Evolutionary conservation across 1,284 basidiomycete genomes (phyloP).

Genomic region (Puccinia polysora): DNA sequence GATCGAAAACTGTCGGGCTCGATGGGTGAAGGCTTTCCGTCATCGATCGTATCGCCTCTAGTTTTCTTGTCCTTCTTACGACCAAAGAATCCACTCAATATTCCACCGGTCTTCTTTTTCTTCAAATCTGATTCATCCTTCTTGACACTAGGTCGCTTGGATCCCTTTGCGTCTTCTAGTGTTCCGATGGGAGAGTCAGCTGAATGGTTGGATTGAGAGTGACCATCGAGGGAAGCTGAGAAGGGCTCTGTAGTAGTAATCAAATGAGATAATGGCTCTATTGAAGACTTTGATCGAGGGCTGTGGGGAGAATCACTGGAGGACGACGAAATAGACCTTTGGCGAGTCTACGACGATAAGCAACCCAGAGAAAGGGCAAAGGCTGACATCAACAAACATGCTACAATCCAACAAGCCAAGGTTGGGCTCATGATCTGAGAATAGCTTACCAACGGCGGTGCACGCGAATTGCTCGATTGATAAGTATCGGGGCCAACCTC

Average conservation of each 20-base stretch:
- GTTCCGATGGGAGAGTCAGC: constrained; percentile 21
- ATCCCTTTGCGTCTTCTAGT: constrained; percentile 24
- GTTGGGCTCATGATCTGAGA: not conserved
- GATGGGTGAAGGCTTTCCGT: constrained; percentile 46
- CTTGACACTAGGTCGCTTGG: not conserved
- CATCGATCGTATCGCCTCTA: constrained; percentile 53
- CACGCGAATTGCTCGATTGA: constrained; percentile 20
- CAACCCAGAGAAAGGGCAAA: not conserved
- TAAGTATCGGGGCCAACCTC: not conserved
- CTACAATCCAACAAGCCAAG: not conserved
- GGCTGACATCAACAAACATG: not conserved
- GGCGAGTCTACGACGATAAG: constrained; percentile 5
- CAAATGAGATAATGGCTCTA: not conserved
- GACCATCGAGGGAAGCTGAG: constrained; percentile 21
- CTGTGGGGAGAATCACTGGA: constrained; percentile 3
- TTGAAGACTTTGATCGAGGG: not conserved
- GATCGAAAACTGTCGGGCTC: constrained; percentile 26
- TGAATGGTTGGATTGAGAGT: constrained; percentile 29
- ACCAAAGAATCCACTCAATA: constrained; percentile 70
- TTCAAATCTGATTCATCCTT: constrained; percentile 56
- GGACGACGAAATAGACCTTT: constrained; percentile 25
- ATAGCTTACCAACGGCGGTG: not conserved
- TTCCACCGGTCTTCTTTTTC: constrained; percentile 63
- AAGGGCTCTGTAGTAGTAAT: constrained; percentile 12
- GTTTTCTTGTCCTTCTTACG: constrained; percentile 67